Evolutionary conservation across 208 protist genomes (phyloP), one percentile per base, ranked within the genome.

Genomic region (Leishmania amazonensis): DNA sequence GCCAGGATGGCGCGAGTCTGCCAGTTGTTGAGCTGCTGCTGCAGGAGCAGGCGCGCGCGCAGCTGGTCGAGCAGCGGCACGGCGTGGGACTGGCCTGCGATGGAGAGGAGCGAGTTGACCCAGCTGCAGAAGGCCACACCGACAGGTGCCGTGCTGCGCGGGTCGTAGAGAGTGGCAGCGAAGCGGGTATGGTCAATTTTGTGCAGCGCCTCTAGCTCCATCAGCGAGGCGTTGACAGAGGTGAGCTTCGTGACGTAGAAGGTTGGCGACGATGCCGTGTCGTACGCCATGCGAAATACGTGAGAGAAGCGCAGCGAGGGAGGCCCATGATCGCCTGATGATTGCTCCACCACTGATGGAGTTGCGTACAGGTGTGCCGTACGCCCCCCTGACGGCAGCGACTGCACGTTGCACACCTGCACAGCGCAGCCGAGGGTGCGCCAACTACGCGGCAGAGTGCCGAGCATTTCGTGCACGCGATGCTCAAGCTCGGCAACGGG

Each of bases 381-480:
- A 21, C 90, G 77, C 51, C 87, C 72, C 2, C 87, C 85, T 3
- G 28, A 80, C 38, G 72, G 51, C 11, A 93, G 74, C 1, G 79
- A 40, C 47, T 87, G 78, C n/a, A 95, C 84, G 83, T 93, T 71
- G 83, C 90, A 96, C 58, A 96, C 72, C 73, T 94, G 90, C 58
- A 85, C 82, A 28, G 91, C 76, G 84, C 93, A 94, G 21, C 93
- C 93, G 11, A 95, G 77, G 51, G 73, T 57, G 1, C 73, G 78
- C 91, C 93, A 96, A 45, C 68, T 80, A 28, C 60, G 42, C n/a
- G 91, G 91, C 15, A 93, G 64, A 21, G 11, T 47, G 9, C n/a
- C 15, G 21, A 88, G n/a, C 24, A 82, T 67, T 35, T 64, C 72
- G 21, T 83, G 40, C 21, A 76, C 86, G 21, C 42, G 53, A 19